A percentile compares a stretch with the other conserved stretches of the same genome.
Evolutionary conservation across 768 basidiomycete genomes (phyloP).

Genomic region (Termitomyces sp.): DNA sequence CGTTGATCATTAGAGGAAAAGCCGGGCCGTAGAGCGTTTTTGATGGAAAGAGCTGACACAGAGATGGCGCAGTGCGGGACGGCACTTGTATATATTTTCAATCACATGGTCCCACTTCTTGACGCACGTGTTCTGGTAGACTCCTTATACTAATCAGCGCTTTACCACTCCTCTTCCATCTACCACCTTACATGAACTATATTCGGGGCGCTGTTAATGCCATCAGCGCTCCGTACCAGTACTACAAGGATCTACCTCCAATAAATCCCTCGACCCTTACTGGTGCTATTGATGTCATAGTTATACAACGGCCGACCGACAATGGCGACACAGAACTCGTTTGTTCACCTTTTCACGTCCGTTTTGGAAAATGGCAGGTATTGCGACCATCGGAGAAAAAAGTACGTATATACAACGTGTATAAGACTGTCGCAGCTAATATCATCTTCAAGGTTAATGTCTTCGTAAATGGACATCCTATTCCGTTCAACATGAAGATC

Average conservation of each 20-base stretch:
- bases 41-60: not conserved
- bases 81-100: not conserved
- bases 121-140: slow-evolving; percentile 11
- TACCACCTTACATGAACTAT: slow-evolving; percentile 65
- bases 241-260: slow-evolving; percentile 78
- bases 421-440: not conserved
- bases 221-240: slow-evolving; percentile 83
- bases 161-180: slow-evolving; percentile 10
- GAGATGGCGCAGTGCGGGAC: not conserved
- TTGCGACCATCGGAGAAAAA: slow-evolving; percentile 92
- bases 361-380: slow-evolving; percentile 97
- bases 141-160: not conserved
- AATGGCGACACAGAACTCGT: slow-evolving; percentile 64
- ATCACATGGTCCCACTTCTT: slow-evolving; percentile 15
- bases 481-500: slow-evolving; percentile 97
- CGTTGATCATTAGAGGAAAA: slow-evolving; percentile 26
- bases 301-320: slow-evolving; percentile 70
- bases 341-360: slow-evolving; percentile 95
- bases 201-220: slow-evolving; percentile 81
- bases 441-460: slow-evolving; percentile 68
- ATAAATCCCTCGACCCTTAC: slow-evolving; percentile 97
- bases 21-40: not conserved
- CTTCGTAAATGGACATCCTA: slow-evolving; percentile 76
- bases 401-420: slow-evolving; percentile 30
- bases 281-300: slow-evolving; percentile 98